phyloP scores from a whole-genome alignment of 805 yeast species.

The Tetrapisispora namnaoensis region DNA sequence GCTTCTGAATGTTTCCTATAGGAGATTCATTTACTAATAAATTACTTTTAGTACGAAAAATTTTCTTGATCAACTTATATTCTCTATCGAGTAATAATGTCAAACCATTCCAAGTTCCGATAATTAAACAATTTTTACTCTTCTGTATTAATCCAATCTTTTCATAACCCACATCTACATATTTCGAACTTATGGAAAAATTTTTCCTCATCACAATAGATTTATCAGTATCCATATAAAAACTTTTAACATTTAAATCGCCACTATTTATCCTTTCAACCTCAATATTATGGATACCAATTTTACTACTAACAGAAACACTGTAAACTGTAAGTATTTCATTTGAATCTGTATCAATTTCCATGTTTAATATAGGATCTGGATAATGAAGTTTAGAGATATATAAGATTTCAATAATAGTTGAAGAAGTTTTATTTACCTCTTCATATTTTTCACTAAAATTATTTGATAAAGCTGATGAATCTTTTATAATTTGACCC shows the following conservation, averaged over 20 bases:
- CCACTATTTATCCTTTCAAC: neutral
- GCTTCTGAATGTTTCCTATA: slow-evolving; percentile 15
- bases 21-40: slow-evolving; percentile 17
- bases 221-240: neutral
- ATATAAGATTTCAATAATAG: slow-evolving; percentile 13
- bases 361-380: slow-evolving; percentile 20
- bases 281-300: slow-evolving; percentile 9
- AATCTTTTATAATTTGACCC: neutral
- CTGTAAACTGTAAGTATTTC: slow-evolving; percentile 8
- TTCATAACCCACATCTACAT: slow-evolving; percentile 3
- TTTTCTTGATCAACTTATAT: neutral
- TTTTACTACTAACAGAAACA: slow-evolving; percentile 13
- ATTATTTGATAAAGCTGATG: neutral
- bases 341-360: neutral
- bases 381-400: slow-evolving; percentile 22
- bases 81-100: slow-evolving; percentile 8
- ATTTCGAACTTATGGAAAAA: neutral
- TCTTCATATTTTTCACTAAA: neutral
- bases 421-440: neutral
- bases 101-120: slow-evolving; percentile 19
- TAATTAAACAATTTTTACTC: slow-evolving; percentile 5
- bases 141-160: slow-evolving; percentile 12
- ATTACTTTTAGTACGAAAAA: slow-evolving; percentile 16
- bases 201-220: neutral
- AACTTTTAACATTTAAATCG: neutral